Evolutionary conservation across 2,329 filamentous ascomycete species (phyloP).

Genomic region (Aspergillus sergii): DNA sequence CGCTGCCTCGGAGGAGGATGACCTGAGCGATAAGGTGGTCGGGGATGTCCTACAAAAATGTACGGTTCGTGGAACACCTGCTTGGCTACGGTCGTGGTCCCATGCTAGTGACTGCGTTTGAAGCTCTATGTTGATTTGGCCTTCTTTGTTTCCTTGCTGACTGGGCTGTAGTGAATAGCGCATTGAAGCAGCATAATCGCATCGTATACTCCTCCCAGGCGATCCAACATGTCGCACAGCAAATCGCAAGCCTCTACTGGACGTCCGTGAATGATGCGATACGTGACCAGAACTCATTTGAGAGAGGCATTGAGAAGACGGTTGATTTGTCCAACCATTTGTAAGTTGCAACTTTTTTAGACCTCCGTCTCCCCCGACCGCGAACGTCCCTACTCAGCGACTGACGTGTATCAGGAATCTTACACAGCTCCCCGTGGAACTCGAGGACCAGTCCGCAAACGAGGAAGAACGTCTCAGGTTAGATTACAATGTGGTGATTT

Average conservation of each 20-base stretch:
- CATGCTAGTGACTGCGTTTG: not conserved
- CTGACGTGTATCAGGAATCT: constrained; percentile 37
- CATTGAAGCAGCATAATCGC: constrained; percentile 55
- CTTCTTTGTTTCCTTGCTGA: not conserved
- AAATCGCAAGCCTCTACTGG: constrained; percentile 60
- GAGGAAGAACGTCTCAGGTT: constrained; percentile 39
- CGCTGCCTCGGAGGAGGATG: constrained; percentile 45
- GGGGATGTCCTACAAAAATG: constrained; percentile 56
- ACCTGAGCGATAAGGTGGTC: constrained; percentile 52
- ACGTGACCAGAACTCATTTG: constrained; percentile 24
- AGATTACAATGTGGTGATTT: constrained; percentile 21
- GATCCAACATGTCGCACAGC: constrained; percentile 57
- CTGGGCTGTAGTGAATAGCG: constrained; percentile 50
- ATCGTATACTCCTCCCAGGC: constrained; percentile 57
- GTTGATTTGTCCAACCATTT: constrained; percentile 42
- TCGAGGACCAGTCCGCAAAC: constrained; percentile 33
- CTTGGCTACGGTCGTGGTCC: not conserved
- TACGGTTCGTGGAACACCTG: constrained; percentile 25
- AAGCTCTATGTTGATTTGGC: not conserved
- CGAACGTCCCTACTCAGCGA: constrained; percentile 11
- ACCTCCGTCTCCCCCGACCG: not conserved
- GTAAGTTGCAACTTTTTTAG: constrained; percentile 26
- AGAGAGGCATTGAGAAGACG: constrained; percentile 39
- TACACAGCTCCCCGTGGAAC: constrained; percentile 39
- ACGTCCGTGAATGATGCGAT: constrained; percentile 46